Evolutionary conservation across 169 alveolate species (phyloP).

Genomic region (Cryptosporidium tyzzeri): DNA sequence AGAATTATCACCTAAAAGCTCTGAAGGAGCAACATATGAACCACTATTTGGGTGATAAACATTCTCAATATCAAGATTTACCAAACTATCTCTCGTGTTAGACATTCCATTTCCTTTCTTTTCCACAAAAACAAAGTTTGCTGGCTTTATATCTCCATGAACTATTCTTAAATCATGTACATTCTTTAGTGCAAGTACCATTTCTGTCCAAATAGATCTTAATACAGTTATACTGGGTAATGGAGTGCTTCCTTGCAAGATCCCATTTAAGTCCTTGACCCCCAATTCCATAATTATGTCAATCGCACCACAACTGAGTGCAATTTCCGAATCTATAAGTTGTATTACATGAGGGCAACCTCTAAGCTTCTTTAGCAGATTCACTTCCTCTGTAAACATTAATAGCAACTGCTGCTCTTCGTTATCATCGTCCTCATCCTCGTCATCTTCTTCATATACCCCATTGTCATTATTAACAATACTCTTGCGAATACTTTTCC

Average conservation of each 20-base stretch:
- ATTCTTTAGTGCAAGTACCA: slow-evolving; percentile 64
- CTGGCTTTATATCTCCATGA: slow-evolving; percentile 73
- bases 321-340: slow-evolving; percentile 61
- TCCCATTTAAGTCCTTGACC: slow-evolving; percentile 63
- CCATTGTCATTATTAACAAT: not conserved
- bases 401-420: slow-evolving; percentile 60
- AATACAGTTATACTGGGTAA: slow-evolving; percentile 30
- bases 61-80: slow-evolving; percentile 16
- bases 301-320: slow-evolving; percentile 70
- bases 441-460: slow-evolving; percentile 11
- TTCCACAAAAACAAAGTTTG: slow-evolving; percentile 70
- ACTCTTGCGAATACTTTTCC: slow-evolving; percentile 47
- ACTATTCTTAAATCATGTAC: slow-evolving; percentile 74
- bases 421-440: slow-evolving; percentile 69
- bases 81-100: not conserved
- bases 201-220: slow-evolving; percentile 74
- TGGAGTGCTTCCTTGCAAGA: slow-evolving; percentile 66
- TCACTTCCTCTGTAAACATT: slow-evolving; percentile 73
- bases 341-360: slow-evolving; percentile 74
- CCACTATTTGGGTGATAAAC: not conserved
- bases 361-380: slow-evolving; percentile 37
- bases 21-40: not conserved
- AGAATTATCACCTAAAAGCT: not conserved
- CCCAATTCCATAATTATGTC: slow-evolving; percentile 73
- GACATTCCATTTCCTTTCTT: not conserved